Evolutionary conservation across 2,329 filamentous ascomycete species (phyloP), one percentile per base, ranked within the genome.

Genomic region (Hypoxylon sp.): DNA sequence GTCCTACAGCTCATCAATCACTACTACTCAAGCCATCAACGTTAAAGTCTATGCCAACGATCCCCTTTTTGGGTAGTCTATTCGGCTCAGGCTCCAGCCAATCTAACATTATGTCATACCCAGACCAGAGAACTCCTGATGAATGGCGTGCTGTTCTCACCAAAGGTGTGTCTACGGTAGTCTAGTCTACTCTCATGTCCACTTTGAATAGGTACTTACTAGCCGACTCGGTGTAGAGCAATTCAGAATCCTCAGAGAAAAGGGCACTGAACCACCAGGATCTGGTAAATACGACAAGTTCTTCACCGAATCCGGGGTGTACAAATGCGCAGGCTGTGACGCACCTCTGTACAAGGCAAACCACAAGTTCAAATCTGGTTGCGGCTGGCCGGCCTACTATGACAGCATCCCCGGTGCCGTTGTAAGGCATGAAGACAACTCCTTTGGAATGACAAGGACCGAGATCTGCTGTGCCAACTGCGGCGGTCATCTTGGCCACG

Each of bases 351-450:
- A 99, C 88, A 95, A 91, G 80, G 94, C 96, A 29, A 87, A 87
- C 70, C 94, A 97, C 82, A 99, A 99, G 81, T 99, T 99, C 87
- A 93, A 93, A 81, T 97, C 93, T 17, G 94, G 94, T 46, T 99
- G 96, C 81, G 96, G 96, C 68, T 99, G 96, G 96, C 96, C 96
- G 0, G 96, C 96, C 11, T 99, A 98, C 82, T 99, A 95, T 79
- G 96, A 99, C 81, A 95, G 92, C 72, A 89, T 99, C 56, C 95
- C 96, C 0, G 94, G 94, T 2, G 95, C 95, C 0, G 94, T 99
- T 11, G 93, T 89, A 37, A 86, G 95, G 69, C 91, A 95, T 76
- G 89, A 90, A 70, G 96, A 99, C 80, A 83, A 82, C 52, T 85
- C 90, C 0, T 87, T 94, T 56, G 95, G 95, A 51, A 97, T 97